A percentile compares a stretch with the other conserved stretches of the same genome.
Conservation (phyloP, 768 basidiomycete genomes). For the Tylopilus felleus region DNA sequence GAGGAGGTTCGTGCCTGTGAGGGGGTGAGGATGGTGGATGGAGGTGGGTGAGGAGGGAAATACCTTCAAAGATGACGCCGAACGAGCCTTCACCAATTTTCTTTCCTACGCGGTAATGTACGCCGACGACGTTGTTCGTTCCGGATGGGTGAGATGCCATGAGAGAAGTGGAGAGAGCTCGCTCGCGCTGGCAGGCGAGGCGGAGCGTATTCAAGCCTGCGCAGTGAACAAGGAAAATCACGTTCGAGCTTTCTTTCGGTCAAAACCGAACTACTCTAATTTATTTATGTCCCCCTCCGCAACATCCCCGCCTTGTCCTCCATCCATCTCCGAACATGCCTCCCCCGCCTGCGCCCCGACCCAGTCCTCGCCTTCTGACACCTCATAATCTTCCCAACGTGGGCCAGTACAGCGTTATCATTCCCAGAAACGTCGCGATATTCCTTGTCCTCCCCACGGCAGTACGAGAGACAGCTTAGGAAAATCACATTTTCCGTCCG, state of each 20-base stretch:
- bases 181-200: slow-evolving; percentile 24
- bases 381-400: too few relatives aligned
- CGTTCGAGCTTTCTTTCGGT: slow-evolving; percentile 22
- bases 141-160: slow-evolving; percentile 59
- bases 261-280: slow-evolving; percentile 24
- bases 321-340: slow-evolving; percentile 13
- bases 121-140: slow-evolving; percentile 80
- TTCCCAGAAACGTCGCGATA: background rate
- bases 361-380: background rate
- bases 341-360: slow-evolving; percentile 21
- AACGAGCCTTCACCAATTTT: slow-evolving; percentile 99
- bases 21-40: background rate
- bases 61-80: slow-evolving; percentile 92
- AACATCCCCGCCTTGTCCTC: slow-evolving; percentile 15
- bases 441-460: background rate
- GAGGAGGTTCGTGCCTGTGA: slow-evolving; percentile 88
- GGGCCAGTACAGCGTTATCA: background rate
- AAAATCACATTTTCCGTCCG: slow-evolving; percentile 18
- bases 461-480: slow-evolving; percentile 19
- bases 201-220: slow-evolving; percentile 23
- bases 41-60: slow-evolving; percentile 3
- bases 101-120: slow-evolving; percentile 97
- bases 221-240: slow-evolving; percentile 32
- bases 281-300: slow-evolving; percentile 9
- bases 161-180: slow-evolving; percentile 17